Evolutionary conservation across 805 yeast species (phyloP), one percentile per base, ranked within the genome.

Genomic region (Saturnispora silvae): DNA sequence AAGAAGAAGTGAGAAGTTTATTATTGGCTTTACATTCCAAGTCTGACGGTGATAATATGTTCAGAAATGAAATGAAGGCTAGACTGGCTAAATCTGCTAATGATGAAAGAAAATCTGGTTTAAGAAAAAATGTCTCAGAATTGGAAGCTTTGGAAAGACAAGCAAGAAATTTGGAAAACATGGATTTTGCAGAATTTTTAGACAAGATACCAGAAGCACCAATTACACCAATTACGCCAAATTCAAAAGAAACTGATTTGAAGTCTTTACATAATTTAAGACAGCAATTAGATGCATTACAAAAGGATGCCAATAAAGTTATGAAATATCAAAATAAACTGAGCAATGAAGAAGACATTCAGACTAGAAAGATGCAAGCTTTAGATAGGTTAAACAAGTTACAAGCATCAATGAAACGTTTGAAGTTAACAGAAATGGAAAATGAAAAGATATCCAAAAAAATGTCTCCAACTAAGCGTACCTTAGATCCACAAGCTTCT

Each of bases 141-240:
- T 22, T 40, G 16, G 46, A 43, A 28, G 33, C 23, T n/a, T 67
- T 87, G 37, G 95, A 83, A 52, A 70, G 72, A 33, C 82, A 83
- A 62, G 96, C 96, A 0, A 64, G 94, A 42, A 82, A 81, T 50
- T 65, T 89, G 41, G 96, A 89, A 54, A 78, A 75, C 72, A 80
- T 82, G 16, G 92, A 85, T 46, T 86, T 84, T 49, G 78, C 72
- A 20, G 82, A 75, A 11, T 45, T 49, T 15, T 30, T 40, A n/a
- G 45, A 41, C 10, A 40, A 40, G 23, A 40, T 45, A 7, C 46
- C 46, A 1, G 46, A 36, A 14, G 33, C 45, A 2, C 36, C 38
- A 20, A 31, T 29, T 8, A 27, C 34, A 25, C 29, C 28, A 5
- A 34, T 22, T 4, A 40, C 22, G 14, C 34, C 39, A 31, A 65